Evolutionary conservation across 495 filamentous ascomycete genomes (phyloP), one percentile per base, ranked within the genome.

Genomic region (Penicillium pancosmium): DNA sequence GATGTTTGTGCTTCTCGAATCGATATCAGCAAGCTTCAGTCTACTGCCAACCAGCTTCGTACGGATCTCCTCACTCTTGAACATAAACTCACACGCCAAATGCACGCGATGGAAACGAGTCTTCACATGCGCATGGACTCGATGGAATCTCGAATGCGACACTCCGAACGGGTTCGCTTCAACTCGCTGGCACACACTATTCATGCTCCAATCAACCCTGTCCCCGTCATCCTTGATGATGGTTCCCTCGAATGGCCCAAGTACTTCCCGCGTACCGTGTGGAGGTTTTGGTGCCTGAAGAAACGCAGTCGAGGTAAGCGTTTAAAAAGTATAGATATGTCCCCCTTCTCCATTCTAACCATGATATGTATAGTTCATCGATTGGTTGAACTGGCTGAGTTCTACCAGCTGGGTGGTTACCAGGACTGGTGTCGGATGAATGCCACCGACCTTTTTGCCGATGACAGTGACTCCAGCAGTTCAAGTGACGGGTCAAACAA

Each of bases 271-370:
- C 62, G 68, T 18, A 75, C 75, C 0, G 72, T 78, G 19, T 78
- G 73, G 73, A 68, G 72, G 43, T 78, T 78, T 52, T 78, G 75
- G 75, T 74, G 72, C 35, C 52, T 78, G 55, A 76, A 76, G 65
- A 75, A 78, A 63, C 67, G 71, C 61, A 78, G 72, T 61, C 66
- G 73, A 58, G 59, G 75, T 78, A 62, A 75, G 75, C 69, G 36
- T 27, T 23, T 23, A 35, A 19, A 36, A 54, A 8, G 40, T 51
- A 55, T 46, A 38, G 27, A 62, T 57, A 52, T 18, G 34, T 46
- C n/a, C 10, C 21, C 46, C 46, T 4, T 48, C 21, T 19, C 15
- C 46, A 25, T 27, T 48, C 46, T 48, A 48, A 48, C 46, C 9
- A 15, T 27, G 19, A 27, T 25, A 31, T 48, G 21, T 51, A 18